A percentile compares a stretch with the other conserved stretches of the same genome.
Conservation (phyloP, 768 basidiomycete genomes). For the Chalciporus pseudorubinellus region DNA sequence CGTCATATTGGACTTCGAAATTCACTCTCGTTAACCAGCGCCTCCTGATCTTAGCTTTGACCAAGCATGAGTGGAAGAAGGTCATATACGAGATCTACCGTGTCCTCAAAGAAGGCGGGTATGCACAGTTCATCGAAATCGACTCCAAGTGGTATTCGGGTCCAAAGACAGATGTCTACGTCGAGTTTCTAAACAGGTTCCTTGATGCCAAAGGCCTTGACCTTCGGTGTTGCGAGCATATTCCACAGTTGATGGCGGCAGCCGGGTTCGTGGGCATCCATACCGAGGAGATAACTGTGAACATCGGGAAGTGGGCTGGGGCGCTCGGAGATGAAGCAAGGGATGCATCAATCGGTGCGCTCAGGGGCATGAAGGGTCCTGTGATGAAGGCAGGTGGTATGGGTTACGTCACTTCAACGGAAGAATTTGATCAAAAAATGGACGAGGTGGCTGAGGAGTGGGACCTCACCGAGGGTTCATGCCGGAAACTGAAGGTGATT, state of each 20-base stretch:
- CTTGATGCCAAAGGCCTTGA: slow-evolving; percentile 11
- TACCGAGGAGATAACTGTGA: slow-evolving; percentile 8
- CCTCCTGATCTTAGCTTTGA: slow-evolving; percentile 30
- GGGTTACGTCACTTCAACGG: slow-evolving; percentile 6
- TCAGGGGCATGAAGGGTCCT: slow-evolving; percentile 17
- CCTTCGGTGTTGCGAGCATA: slow-evolving; percentile 11
- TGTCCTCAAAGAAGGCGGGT: slow-evolving; percentile 31
- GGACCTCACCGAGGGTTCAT: slow-evolving; percentile 7
- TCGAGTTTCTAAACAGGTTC: slow-evolving; percentile 8
- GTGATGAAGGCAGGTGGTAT: slow-evolving; percentile 23
- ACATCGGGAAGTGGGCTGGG: slow-evolving; percentile 22
- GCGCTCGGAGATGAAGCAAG: slow-evolving; percentile 15
- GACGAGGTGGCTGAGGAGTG: slow-evolving; percentile 16
- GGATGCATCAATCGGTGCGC: slow-evolving; percentile 17
- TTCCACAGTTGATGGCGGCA: slow-evolving; percentile 3
- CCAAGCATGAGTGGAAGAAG: slow-evolving; percentile 21
- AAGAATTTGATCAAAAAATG: slow-evolving; percentile 19
- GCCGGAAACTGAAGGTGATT: slow-evolving; percentile 1
- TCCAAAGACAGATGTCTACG: slow-evolving; percentile 5
- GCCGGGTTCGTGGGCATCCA: slow-evolving; percentile 5
- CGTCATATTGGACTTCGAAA: slow-evolving; percentile 26
- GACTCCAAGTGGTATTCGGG: slow-evolving; percentile 16
- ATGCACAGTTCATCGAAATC: slow-evolving; percentile 30
- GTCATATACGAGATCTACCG: slow-evolving; percentile 28
- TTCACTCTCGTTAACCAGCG: slow-evolving; percentile 34